Evolutionary conservation across 75 land plant genomes (phyloP), one percentile per base, ranked within the genome.

Genomic region (Gnetum montanum): DNA sequence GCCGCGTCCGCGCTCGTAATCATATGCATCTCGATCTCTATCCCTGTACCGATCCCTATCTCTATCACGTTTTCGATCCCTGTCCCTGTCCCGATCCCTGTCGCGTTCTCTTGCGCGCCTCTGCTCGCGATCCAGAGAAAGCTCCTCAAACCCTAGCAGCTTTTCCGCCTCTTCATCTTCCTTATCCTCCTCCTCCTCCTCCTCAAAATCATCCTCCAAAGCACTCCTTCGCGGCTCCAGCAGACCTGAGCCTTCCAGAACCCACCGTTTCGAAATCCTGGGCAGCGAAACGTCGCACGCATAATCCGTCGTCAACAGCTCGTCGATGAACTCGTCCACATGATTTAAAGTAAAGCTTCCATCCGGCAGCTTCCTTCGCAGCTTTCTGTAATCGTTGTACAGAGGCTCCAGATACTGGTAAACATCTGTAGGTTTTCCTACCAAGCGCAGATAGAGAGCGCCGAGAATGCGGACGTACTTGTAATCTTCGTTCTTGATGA

Each of bases 261-360:
- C 76, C 85, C 81, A 81, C 61, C 99, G 81, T 64, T 84, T 95
- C 54, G 89, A 84, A 18, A 95, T 79, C 4, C 99, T 80, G 1
- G 99, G 99, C 52, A 95, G 41, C 11, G 99, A 83, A 70, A 95
- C 77, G 37, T 95, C 99, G 70, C 99, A 95, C 11, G 93, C 75
- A 62, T 95, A 95, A 56, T 95, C 99, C 27, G 54, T 75, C 11
- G 86, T 95, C 40, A 95, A 70, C 23, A 95, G 78, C 45, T 90
- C 92, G 63, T 95, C 99, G 49, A 95, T 90, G 20, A 90, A 60
- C 63, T 95, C 99, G 80, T 95, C 99, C 69, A 95, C 97, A 64
- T 95, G 99, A 16, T 69, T 71, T 61, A 95, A 73, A 1, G 55
- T 1, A 66, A 54, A 94, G 0, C 54, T 90, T 92, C 97, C 99